phyloP scores from a whole-genome alignment of 257 asterid genomes.

The Ophiorrhiza pumila region DNA sequence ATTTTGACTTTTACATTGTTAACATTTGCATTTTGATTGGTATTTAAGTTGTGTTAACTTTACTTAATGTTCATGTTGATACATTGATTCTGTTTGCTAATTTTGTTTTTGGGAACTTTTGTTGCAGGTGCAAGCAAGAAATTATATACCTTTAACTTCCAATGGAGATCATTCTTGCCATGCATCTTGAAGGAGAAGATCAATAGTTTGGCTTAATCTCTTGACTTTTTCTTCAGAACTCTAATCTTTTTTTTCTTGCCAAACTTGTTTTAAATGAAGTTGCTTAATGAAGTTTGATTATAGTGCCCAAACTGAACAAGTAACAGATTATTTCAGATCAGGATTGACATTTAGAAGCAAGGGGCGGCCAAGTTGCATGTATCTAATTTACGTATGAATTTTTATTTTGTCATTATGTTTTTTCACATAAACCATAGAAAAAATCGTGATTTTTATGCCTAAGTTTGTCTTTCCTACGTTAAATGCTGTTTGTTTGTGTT shows the following conservation, averaged over 20 bases:
- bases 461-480: slow-evolving; percentile 16
- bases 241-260: not conserved
- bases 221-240: too few species aligned
- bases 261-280: not conserved
- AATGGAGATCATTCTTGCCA: too few species aligned
- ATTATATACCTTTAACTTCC: not conserved
- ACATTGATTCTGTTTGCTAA: not conserved
- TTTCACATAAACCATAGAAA: not conserved
- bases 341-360: too few species aligned
- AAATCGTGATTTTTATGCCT: slow-evolving; percentile 26
- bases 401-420: not conserved
- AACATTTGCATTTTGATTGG: not conserved
- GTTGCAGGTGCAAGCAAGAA: not conserved
- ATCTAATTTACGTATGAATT: not conserved
- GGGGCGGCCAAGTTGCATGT: too few species aligned
- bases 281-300: not conserved
- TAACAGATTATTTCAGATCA: not conserved
- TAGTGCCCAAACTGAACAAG: not conserved
- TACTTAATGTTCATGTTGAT: not conserved
- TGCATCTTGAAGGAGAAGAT: not conserved
- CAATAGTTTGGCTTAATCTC: not conserved
- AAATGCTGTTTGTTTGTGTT: slow-evolving; percentile 13
- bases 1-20: not conserved
- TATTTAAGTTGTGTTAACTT: too few species aligned
- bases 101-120: not conserved